phyloP scores from a whole-genome alignment of 768 basidiomycete genomes.

The Agaricus bisporus region DNA sequence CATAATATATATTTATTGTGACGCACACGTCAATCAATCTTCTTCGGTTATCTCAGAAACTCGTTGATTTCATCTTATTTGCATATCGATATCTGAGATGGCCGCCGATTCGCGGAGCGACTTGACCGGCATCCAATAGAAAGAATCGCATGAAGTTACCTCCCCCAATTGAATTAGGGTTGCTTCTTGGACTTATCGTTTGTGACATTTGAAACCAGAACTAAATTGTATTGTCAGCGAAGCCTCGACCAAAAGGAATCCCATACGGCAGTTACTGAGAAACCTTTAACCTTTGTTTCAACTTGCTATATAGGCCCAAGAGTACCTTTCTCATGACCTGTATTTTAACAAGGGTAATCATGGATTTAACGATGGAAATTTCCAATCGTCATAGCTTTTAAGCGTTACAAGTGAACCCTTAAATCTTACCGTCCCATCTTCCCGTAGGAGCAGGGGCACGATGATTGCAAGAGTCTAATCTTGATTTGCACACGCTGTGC shows the following conservation, averaged over 20 bases:
- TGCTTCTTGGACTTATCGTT: too few relatives aligned
- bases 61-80: background rate
- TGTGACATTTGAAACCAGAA: too few relatives aligned
- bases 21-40: background rate
- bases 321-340: too few relatives aligned
- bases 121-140: background rate
- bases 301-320: too few relatives aligned
- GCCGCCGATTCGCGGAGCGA: background rate
- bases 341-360: too few relatives aligned
- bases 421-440: conserved; percentile 1
- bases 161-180: background rate
- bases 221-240: too few relatives aligned
- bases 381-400: too few relatives aligned
- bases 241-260: too few relatives aligned
- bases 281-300: too few relatives aligned
- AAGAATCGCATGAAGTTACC: background rate
- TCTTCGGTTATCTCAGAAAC: conserved; percentile 3
- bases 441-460: conserved; percentile 8
- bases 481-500: background rate
- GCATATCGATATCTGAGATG: background rate
- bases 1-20: background rate
- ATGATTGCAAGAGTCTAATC: conserved; percentile 8
- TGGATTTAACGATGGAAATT: too few relatives aligned
- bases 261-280: too few relatives aligned
- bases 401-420: background rate